Percentiles rank a stretch among this genome's conserved stretches.
These are phyloP conservation scores for Diplocarpon rosae DNA, from an alignment of 2,329 filamentous ascomycete species.

Conservation along the genomic window DNA sequence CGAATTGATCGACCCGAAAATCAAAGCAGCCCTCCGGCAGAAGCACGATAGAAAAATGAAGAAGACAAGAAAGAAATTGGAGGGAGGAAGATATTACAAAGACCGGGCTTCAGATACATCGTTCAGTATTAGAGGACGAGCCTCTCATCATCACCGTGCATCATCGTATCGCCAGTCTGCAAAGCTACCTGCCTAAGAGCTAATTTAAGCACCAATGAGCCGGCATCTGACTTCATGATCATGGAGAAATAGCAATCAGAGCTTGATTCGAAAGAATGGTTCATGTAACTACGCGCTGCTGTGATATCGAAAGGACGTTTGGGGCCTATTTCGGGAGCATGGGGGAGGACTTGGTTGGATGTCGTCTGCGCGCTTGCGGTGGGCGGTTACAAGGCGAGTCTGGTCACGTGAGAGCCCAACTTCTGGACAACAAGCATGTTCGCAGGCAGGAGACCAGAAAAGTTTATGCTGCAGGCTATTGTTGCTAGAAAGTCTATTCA, in stretches of 20 bases:
- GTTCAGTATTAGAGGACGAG: constrained; percentile 4
- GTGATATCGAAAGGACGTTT: constrained; percentile 6
- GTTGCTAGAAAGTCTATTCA: no score
- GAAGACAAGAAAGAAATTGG: constrained; percentile 5
- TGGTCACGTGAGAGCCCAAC: background rate
- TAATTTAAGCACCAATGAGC: constrained; percentile 8
- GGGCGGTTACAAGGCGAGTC: constrained; percentile 4
- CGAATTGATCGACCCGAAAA: background rate
- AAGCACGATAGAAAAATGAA: background rate
- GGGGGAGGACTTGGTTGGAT: background rate
- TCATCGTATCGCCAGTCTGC: constrained; percentile 11
- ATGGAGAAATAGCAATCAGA: background rate
- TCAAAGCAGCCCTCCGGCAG: background rate
- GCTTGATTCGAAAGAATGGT: constrained; percentile 3
- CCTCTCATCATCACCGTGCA: constrained; percentile 6
- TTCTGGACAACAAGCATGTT: background rate
- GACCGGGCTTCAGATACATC: constrained; percentile 5
- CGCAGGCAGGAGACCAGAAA: no score
- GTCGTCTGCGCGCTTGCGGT: constrained; percentile 6
- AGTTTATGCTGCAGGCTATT: no score
- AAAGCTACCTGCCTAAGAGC: background rate
- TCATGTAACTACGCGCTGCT: constrained; percentile 14
- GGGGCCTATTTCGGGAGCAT: constrained; percentile 8
- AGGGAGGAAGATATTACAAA: constrained; percentile 8
- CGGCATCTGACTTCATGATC: constrained; percentile 6